Evolutionary conservation across 2,329 filamentous ascomycete species (phyloP), one percentile per base, ranked within the genome.

Genomic region (Herpotrichia juniperi): DNA sequence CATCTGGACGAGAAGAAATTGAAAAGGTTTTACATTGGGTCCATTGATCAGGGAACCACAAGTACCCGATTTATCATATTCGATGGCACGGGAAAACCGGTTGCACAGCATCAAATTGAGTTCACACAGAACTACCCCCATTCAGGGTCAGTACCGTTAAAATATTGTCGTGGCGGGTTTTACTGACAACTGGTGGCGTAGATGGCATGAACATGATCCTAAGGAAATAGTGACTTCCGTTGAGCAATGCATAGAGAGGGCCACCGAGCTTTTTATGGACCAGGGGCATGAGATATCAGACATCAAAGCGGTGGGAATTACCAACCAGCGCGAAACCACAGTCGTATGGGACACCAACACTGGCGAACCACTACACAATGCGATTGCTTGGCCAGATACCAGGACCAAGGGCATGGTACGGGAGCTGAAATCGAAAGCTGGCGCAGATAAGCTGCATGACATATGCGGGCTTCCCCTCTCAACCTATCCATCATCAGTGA

Each of bases 31-130:
- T 96, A 90, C 67, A 87, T 96, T 54, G 92, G 91, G 54, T 90
- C 89, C 62, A 93, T 96, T 70, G 92, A 96, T 70, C 91, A 96
- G 68, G 92, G 92, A 52, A 96, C 92, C 11, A 96, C 92, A 26
- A 93, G 89, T 53, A 90, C 91, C 28, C 84, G 92, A 31, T 96
- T 96, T 76, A 83, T 96, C 63, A 93, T 97, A 69, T 96, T 96
- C 77, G 87, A 96, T 74, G 86, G 85, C 58, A 78, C 83, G 35
- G 91, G 92, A 49, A 86, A 89, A 53, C 89, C 90, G 3, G 83
- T 94, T 39, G 91, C 89, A 31, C 87, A 86, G 62, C 91, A 96
- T 71, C 92, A 96, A 76, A 86, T 93, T 59, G 91, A 96, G 72
- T 93, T 96, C 68, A 85, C 86, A 59, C 93, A 96, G 71, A 84